Base-by-base conservation (phyloP, 148 eudicot genomes). In the Arctostaphylos glauca region DNA sequence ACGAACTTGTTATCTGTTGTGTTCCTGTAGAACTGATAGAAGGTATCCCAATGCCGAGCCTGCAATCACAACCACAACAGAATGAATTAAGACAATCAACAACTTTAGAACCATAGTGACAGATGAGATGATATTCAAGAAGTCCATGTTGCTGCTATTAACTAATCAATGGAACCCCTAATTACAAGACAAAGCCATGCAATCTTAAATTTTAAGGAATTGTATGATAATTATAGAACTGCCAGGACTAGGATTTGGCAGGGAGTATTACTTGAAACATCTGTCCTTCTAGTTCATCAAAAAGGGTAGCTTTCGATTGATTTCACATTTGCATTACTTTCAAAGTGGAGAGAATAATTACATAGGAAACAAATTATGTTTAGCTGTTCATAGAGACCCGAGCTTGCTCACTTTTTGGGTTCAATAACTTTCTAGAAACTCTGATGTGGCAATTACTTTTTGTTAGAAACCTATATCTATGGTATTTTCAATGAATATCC, bases 21-120 rank as follows among this genome's bases (percentile, higher is more conserved):
- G 87, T 92, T 96, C 87, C 93, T 88, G 91, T 96, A 96, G 93
- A 96, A 96, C 80, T 90, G 59, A 85, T 96, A 93, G 83, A 96
- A 96, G 67, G 94, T 91, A 82, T 96, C 99, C 99, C 99, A 96
- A 84, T 96, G 98, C 73, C 88, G 87, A 76, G 92, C 92, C 99
- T 96, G 98, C 89, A 79, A 81, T 75, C 68, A 84, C 43, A 85
- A 77, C 43, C 75, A 80, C 46, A 41, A 83, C 44, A 77, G 10
- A 84, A 72, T 73, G 10, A 78, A 60, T 77, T 77, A 79, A 78
- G 41, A 59, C 53, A 55, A 73, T 56, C 19, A 58, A 44, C 78
- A 21, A 0, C 4, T 78, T 64, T 67, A 77, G 67, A 16, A 78
- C 21, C 81, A 83, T 9, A 76, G n/a, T 44, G 67, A 70, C n/a